Evolutionary conservation across 331 rosid species (phyloP), one percentile per base, ranked within the genome.

Genomic region (Pyracantha coccinea): DNA sequence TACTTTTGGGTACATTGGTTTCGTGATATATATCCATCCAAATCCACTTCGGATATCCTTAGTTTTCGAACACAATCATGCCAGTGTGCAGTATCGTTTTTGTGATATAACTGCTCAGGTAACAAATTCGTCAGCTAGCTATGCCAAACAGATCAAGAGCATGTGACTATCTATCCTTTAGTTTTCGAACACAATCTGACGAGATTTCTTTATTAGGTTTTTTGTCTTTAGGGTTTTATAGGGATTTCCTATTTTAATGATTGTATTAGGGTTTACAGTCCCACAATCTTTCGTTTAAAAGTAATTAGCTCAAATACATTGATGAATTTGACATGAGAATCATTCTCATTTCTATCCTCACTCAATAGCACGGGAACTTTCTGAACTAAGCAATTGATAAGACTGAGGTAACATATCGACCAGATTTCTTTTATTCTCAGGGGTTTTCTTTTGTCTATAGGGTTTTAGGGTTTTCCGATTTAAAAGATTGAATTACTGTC

Each of bases 71-170:
- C 45, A 45, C 58, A 60, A 72, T 72, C 68, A 58, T 72, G 68
- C 44, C 27, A 15, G 25, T 23, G 32, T 20, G 35, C 23, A 57
- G 41, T 17, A 28, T 23, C 27, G 24, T 35, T 16, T 72, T 28
- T 72, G 41, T 16, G 31, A 73, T 73, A 73, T 73, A 11, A 20
- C n/a, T 21, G 52, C 38, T 35, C 77, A 2, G 77, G 45, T 59
- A 35, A 58, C 67, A 31, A 72, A 35, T 59, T 72, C 68, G 8
- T 59, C 68, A 59, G 14, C 68, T 12, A n/a, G 69, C 17, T 3
- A 9, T 58, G 14, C 28, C 41, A 27, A 59, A 27, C 38, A 33
- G 67, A 57, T 11, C 31, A 57, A 52, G 57, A 7, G 65, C 66
- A 71, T 32, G 53, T 20, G 53, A 24, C 53, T 32, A 3, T 35